Evolutionary conservation across 2,329 filamentous ascomycete genomes (phyloP), one percentile per base, ranked within the genome.

Genomic region (Microsporum ferrugineum): DNA sequence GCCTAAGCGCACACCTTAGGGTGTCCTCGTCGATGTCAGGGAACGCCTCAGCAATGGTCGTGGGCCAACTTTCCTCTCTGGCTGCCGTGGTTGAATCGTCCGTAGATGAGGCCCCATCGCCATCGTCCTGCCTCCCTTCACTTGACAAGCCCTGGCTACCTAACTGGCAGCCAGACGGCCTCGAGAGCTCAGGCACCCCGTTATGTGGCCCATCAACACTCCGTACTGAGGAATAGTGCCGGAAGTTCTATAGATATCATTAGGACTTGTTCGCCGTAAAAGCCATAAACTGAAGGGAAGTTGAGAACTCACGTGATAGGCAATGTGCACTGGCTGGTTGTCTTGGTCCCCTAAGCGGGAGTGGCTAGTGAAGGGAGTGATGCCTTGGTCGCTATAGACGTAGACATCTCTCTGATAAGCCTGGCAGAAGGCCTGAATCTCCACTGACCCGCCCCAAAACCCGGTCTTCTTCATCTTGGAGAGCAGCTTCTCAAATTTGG

Each of bases 211-310:
- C 84, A 63, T 80, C 72, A 53, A 82, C 71, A 67, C 83, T 83
- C 60, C 84, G 80, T 65, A 88, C 82, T 0, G 84, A 87, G 3
- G 84, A 86, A 71, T 86, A 87, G 69, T 87, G 85, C 68, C 86
- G 79, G 76, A 82, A 86, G 53, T 75, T 78, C 81, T 86, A 68
- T 38, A 68, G 8, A 65, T 58, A 67, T 57, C 27, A n/a, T 49
- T 12, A 47, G 53, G 17, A 5, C 34, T 36, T 36, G 34, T 43
- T n/a, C 17, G 14, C 39, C n/a, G 7, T 14, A n/a, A n/a, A 43
- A 43, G n/a, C n/a, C 7, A 7, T 43, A 43, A n/a, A 43, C n/a
- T 5, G 6, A 43, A 7, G 7, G 14, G 59, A 55, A 4, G 57
- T 51, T 36, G 17, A 23, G 17, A 23, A 75, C 81, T 75, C 78